Base-by-base conservation (phyloP, 163 green algal species). In the Scenedesmus sp. region DNA sequence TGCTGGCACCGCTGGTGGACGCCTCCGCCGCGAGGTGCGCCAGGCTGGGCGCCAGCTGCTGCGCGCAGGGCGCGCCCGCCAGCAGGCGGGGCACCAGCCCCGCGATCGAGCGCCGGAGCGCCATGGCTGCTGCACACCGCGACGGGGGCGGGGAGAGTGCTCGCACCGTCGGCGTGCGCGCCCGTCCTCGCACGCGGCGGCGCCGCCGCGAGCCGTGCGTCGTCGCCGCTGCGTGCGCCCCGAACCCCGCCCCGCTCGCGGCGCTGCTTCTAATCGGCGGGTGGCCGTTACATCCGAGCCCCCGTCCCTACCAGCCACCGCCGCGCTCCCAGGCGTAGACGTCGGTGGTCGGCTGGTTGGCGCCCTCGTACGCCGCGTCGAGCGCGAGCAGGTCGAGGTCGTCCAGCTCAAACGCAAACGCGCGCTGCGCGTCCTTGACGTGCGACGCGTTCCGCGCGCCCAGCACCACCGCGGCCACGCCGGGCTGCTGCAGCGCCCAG, bases 281-380 rank as follows among this genome's bases (percentile, higher is more conserved):
- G 15, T 57, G 48, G 18, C 48, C 17, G 48, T n/a, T n/a, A n/a
- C n/a, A n/a, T n/a, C n/a, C n/a, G n/a, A n/a, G n/a, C n/a, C n/a
- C n/a, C n/a, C 11, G 17, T 31, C 26, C 20, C 28, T 24, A 80
- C 71, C 71, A 80, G 26, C 34, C 39, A 44, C 89, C 89, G 4
- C 91, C 91, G 1, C 92, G 82, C 75, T 96, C 92, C 89, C 91
- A 95, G 0, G 58, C 83, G 72, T 95, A 94, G 47, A 88, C 87
- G 62, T 95, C 90, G 6, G 71, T 77, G 9, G 71, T 81, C 4
- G 92, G 80, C 60, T 81, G 62, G 4, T 81, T 60, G 6, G 72
- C 86, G 18, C 75, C 73, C 31, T 89, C 90, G 14, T 93, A 87
- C 26, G 90, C 91, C 50, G 69, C 87, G 13, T 90, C 67, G 3